phyloP scores from a whole-genome alignment of 805 yeast genomes.

The Wickerhamomyces bovis region DNA sequence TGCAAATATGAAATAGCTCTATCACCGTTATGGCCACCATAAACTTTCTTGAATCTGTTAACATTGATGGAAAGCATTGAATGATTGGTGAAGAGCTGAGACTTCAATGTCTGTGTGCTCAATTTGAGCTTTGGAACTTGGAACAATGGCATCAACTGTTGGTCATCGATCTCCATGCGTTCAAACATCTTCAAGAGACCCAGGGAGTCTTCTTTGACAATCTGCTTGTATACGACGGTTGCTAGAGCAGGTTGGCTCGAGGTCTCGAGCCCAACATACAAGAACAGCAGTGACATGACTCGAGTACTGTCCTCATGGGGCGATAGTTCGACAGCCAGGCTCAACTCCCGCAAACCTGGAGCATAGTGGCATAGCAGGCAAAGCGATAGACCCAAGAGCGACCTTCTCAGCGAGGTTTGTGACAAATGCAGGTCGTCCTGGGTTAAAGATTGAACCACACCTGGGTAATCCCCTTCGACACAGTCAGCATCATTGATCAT shows the following conservation, averaged over 20 bases:
- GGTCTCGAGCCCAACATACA: neutral
- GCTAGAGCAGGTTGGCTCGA: neutral
- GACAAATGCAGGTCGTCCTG: neutral
- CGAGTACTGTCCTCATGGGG: neutral
- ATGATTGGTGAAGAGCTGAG: neutral
- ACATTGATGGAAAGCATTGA: neutral
- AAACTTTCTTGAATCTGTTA: neutral
- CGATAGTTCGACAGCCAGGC: constrained; percentile 1
- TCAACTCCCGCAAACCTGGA: constrained; percentile 5
- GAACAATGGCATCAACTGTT: neutral
- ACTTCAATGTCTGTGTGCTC: neutral
- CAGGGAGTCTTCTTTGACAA: neutral
- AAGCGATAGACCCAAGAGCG: constrained; percentile 2
- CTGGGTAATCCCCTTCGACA: neutral
- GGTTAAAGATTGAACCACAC: neutral
- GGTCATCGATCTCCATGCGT: neutral
- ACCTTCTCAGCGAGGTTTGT: neutral
- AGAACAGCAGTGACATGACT: neutral
- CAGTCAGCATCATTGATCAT: neutral
- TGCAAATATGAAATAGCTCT: neutral
- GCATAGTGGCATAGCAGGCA: neutral
- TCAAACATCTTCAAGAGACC: neutral
- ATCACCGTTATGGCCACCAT: neutral
- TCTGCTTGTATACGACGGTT: neutral
- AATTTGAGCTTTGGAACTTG: neutral